Evolutionary conservation across 345 rosid species (phyloP), one percentile per base, ranked within the genome.

Genomic region (Corchorus capsularis): DNA sequence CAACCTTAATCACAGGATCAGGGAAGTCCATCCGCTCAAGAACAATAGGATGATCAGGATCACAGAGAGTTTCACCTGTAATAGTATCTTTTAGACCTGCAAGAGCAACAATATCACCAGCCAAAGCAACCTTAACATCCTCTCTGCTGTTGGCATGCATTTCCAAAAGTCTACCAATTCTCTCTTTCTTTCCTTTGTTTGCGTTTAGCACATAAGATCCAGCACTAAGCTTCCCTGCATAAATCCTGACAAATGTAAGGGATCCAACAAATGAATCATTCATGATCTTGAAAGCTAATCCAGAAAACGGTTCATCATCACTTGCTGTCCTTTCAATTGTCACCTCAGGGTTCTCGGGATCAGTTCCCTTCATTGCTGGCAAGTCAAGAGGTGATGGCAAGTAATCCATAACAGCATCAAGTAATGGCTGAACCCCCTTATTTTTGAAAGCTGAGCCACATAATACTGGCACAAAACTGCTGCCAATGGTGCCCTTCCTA

Each of bases 1-100:
- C 98, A 56, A 96, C 94, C 88, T 96, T 96, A 72, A 96, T 96
- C 69, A 96, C 99, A 34, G 97, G 98, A 85, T 96, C 97, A 19
- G 98, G 99, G 88, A 96, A 96, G 84, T 93, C 98, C 99, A 95
- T 95, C 60, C 96, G 84, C 80, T 95, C 98, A 52, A 95, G 99
- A 59, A 93, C 86, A 52, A 95, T 79, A 0, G 94, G 97, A 79
- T 78, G 79, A 52, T 93, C 97, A 5, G 97, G 81, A 75, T 93
- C 97, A 67, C 89, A 83, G 15, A 93, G 83, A 11, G 99, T 95
- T 85, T 95, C 97, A 27, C 98, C 99, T 2, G 98, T 93, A 79
- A 93, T 72, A 32, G 97, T 95, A 75, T 89, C 97, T 79, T 95
- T 93, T 39, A 95, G 90, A 79, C 99, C 98, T 7, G 97, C 99